Evolutionary conservation across 2,329 filamentous ascomycete genomes (phyloP).

Genomic region (Diaporthe longicolla): DNA sequence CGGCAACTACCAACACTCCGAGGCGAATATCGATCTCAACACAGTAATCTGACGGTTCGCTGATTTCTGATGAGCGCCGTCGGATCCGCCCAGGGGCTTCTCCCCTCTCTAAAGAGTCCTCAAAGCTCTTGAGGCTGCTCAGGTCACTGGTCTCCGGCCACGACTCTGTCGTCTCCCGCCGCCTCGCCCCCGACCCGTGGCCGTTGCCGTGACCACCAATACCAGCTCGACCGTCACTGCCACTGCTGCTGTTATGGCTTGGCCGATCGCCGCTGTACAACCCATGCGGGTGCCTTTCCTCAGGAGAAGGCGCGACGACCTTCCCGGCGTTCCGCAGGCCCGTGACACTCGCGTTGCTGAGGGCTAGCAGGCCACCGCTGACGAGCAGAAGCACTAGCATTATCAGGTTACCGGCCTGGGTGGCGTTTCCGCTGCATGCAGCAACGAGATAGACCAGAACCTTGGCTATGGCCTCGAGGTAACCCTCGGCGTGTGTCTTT

Average conservation of each 20-base stretch:
- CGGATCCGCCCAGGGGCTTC: constrained; percentile 18
- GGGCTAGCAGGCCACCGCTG: constrained; percentile 66
- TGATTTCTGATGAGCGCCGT: constrained; percentile 20
- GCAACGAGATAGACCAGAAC: constrained; percentile 71
- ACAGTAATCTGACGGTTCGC: constrained; percentile 36
- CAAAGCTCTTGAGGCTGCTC: constrained; percentile 37
- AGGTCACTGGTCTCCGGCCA: constrained; percentile 42
- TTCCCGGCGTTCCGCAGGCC: constrained; percentile 67
- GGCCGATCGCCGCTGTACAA: constrained; percentile 2
- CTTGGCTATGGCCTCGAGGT: constrained; percentile 67
- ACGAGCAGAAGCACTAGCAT: constrained; percentile 65
- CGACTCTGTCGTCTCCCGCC: constrained; percentile 17
- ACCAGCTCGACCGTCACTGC: not conserved
- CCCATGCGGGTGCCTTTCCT: not conserved
- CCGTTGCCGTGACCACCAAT: not conserved
- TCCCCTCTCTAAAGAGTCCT: constrained; percentile 46
- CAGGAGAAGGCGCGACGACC: constrained; percentile 53
- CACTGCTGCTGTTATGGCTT: not conserved
- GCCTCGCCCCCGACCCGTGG: not conserved
- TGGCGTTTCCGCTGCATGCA: constrained; percentile 68
- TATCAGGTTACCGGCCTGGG: constrained; percentile 64
- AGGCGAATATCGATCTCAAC: constrained; percentile 37
- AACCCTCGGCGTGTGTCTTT: constrained; percentile 65
- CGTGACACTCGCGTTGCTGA: constrained; percentile 66
- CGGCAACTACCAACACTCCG: constrained; percentile 34